Evolutionary conservation across 192 early-diverging fungal genomes (phyloP).

Genomic region (Umbelopsis isabellina): DNA sequence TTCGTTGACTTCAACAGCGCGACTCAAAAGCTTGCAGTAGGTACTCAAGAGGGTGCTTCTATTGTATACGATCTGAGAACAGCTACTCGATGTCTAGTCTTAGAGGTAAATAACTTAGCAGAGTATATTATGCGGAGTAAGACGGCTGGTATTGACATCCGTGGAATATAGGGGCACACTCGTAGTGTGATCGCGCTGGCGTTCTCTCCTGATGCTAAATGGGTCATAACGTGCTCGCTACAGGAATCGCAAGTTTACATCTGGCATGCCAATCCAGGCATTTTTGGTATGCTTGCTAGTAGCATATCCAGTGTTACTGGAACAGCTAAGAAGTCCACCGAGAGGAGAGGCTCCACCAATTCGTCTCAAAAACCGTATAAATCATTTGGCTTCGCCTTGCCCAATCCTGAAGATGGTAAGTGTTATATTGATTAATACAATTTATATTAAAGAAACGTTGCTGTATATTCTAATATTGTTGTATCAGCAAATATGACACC

Average conservation of each 20-base stretch:
- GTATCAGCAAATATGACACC: constrained; percentile 25
- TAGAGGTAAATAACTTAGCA: constrained; percentile 58
- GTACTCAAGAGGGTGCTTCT: constrained; percentile 71
- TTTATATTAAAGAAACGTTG: background rate
- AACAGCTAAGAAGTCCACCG: background rate
- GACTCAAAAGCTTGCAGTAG: constrained; percentile 78
- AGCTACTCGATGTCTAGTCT: constrained; percentile 71
- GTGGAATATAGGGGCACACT: constrained; percentile 61
- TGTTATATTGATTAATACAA: constrained; percentile 6
- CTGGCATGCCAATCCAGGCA: constrained; percentile 73
- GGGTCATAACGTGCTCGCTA: constrained; percentile 72
- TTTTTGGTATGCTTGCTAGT: constrained; percentile 70
- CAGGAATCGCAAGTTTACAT: constrained; percentile 71
- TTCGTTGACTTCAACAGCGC: constrained; percentile 73
- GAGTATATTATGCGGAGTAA: background rate
- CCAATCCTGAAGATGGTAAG: constrained; percentile 37
- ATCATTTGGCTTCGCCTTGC: constrained; percentile 43
- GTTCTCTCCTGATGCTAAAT: constrained; percentile 80
- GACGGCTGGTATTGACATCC: background rate
- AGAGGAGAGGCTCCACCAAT: constrained; percentile 23
- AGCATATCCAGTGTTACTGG: constrained; percentile 29
- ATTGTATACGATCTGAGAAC: constrained; percentile 85
- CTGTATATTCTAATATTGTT: background rate
- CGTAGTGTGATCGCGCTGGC: constrained; percentile 66
- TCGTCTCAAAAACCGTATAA: constrained; percentile 51